Evolutionary conservation across 352 stramenopile genomes (phyloP), one percentile per base, ranked within the genome.

Genomic region (Pythium aphanidermatum): DNA sequence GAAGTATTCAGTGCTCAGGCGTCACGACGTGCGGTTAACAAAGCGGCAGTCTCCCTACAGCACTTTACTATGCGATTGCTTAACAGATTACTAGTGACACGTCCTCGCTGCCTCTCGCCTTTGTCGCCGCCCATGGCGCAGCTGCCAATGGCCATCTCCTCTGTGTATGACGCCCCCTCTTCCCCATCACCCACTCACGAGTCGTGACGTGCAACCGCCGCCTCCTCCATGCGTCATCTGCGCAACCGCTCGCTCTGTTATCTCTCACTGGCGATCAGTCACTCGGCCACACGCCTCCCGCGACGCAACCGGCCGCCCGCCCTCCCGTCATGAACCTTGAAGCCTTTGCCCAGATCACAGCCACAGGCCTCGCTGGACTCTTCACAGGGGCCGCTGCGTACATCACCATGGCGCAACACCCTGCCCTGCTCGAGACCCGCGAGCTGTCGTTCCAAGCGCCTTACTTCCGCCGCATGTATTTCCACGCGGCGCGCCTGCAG

Each of bases 391-490:
- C 74, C 11, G 66, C 74, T 27, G 68, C 63, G 27, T 90, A 74
- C 59, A 87, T 90, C 54, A 78, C 62, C 16, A 58, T 85, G 45
- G 78, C 75, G 35, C 78, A 87, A 58, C 78, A 87, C 27, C 78
- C 78, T 30, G 73, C 74, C 36, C 61, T 90, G 33, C 54, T 87
- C 40, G 68, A 84, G 58, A 81, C 70, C 21, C 51, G 69, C 30
- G 53, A 63, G 23, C 36, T 80, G 20, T 53, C 51, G 4, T 83
- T 87, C 52, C 78, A 87, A 34, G 75, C 71, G 6, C 68, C 75
- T 1, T 90, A 85, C 59, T 90, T 90, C 58, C 64, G 73, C 6
- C 68, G 72, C 38, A 86, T 90, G 73, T 86, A 90, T 62, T 84
- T 79, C 42, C 74, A 83, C 51, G 78, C 78, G 0, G 67, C 74